These are phyloP conservation scores for Aspergillus hiratsukae DNA, from an alignment of 2,329 filamentous ascomycete genomes.

Conservation along the genomic window DNA sequence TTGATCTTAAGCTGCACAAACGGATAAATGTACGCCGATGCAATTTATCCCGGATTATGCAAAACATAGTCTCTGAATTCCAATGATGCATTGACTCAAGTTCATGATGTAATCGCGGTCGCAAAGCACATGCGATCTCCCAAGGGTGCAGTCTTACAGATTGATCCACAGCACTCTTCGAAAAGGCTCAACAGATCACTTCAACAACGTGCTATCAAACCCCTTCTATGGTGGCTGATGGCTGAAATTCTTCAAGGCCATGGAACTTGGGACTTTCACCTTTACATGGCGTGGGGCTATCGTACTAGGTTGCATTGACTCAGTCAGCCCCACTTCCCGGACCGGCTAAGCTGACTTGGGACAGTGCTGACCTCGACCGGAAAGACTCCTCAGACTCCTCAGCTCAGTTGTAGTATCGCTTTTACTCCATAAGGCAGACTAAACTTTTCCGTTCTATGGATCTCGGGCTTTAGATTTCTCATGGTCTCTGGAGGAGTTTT, in stretches of 20 bases:
- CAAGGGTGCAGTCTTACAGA: too few species aligned
- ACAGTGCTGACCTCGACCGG: background rate
- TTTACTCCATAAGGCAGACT: too few species aligned
- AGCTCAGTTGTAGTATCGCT: too few species aligned
- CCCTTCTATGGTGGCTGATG: constrained; percentile 1
- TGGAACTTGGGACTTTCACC: constrained; percentile 13
- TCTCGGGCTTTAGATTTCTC: background rate
- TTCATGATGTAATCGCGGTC: constrained; percentile 10
- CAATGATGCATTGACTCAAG: constrained; percentile 10
- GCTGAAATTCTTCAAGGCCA: constrained; percentile 5
- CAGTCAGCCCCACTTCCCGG: constrained; percentile 12
- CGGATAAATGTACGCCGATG: background rate
- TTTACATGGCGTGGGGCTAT: background rate
- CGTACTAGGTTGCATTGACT: background rate
- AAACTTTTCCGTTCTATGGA: background rate
- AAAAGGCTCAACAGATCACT: background rate
- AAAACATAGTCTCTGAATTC: background rate
- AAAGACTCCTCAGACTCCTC: too few species aligned
- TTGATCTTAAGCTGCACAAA: background rate
- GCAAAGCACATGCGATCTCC: background rate
- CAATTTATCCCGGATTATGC: background rate
- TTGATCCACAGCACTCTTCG: background rate
- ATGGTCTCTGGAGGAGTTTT: background rate
- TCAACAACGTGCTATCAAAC: constrained; percentile 9
- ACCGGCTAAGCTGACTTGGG: constrained; percentile 9